These are phyloP conservation scores for Ustilago loliicola DNA, from an alignment of 1,284 basidiomycete genomes.

Conservation along the genomic window DNA sequence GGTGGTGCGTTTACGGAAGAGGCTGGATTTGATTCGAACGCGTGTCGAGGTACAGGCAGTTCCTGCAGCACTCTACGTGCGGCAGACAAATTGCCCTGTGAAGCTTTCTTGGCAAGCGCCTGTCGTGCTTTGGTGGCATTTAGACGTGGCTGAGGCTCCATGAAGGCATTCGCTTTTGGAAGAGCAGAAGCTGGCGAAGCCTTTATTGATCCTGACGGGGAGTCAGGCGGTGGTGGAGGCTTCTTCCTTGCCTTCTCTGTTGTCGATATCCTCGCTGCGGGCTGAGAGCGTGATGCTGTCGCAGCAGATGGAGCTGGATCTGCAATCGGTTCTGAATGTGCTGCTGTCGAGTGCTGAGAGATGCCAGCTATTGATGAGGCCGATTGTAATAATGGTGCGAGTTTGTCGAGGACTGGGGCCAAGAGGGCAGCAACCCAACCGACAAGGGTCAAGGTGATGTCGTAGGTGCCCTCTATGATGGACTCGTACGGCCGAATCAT, in stretches of 20 bases:
- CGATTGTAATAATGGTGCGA: neutral
- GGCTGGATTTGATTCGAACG: slow-evolving; percentile 8
- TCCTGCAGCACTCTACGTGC: slow-evolving; percentile 36
- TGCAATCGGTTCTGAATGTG: neutral
- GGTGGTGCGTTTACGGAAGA: neutral
- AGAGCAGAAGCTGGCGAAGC: slow-evolving; percentile 9
- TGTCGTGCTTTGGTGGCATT: slow-evolving; percentile 1
- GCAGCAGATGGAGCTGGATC: neutral
- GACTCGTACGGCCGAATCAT: slow-evolving; percentile 41
- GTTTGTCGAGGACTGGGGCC: slow-evolving; percentile 7
- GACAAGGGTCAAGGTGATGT: slow-evolving; percentile 19
- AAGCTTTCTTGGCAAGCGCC: slow-evolving; percentile 9
- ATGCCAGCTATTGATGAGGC: neutral
- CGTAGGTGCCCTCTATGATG: slow-evolving; percentile 32
- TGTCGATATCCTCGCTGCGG: neutral
- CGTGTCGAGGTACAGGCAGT: slow-evolving; percentile 33
- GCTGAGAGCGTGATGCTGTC: neutral
- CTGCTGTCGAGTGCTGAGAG: neutral
- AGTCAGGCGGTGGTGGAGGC: slow-evolving; percentile 25
- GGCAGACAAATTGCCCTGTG: slow-evolving; percentile 21
- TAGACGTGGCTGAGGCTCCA: neutral
- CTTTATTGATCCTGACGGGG: slow-evolving; percentile 15
- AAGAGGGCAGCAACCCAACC: slow-evolving; percentile 20
- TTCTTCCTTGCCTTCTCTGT: slow-evolving; percentile 15
- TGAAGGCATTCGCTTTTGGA: neutral